phyloP scores from a whole-genome alignment of 768 basidiomycete genomes.

The Termitomyces sp. region DNA sequence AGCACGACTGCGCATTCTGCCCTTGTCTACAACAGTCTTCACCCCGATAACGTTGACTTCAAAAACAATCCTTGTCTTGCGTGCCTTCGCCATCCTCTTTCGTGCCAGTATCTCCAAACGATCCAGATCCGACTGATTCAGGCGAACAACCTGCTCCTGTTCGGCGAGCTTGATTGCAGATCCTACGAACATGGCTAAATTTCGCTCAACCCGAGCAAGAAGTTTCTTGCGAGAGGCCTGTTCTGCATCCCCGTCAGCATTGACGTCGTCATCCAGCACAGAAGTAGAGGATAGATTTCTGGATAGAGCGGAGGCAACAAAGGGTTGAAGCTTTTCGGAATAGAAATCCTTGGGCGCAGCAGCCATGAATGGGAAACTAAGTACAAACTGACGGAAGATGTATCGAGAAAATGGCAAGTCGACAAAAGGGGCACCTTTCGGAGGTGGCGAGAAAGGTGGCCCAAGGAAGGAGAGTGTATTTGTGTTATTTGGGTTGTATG shows the following conservation, averaged over 20 bases:
- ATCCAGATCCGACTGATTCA: conserved; percentile 81
- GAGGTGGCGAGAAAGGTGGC: conserved; percentile 75
- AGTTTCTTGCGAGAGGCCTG: conserved; percentile 64
- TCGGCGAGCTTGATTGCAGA: conserved; percentile 81
- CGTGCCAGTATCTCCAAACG: conserved; percentile 70
- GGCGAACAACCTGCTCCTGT: conserved; percentile 84
- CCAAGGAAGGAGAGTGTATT: conserved; percentile 87
- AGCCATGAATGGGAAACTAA: conserved; percentile 94
- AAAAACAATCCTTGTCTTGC: conserved; percentile 55
- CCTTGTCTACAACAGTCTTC: conserved; percentile 77
- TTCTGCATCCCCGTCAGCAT: conserved; percentile 39
- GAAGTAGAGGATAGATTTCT: conserved; percentile 69
- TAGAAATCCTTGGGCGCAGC: conserved; percentile 91
- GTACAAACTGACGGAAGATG: conserved; percentile 87
- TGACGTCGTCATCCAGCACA: conserved; percentile 49
- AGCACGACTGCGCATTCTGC: conserved; percentile 75
- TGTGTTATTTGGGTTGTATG: conserved; percentile 39
- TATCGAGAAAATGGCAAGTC: conserved; percentile 89
- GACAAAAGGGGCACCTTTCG: conserved; percentile 48
- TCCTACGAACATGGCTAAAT: conserved; percentile 76
- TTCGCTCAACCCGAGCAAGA: conserved; percentile 78
- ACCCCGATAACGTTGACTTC: conserved; percentile 92
- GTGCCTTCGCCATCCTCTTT: conserved; percentile 50
- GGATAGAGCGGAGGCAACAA: conserved; percentile 76
- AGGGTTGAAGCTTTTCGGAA: conserved; percentile 92